Evolutionary conservation across 306 rosid genomes (phyloP), one percentile per base, ranked within the genome.

Genomic region (Rosa rugosa): DNA sequence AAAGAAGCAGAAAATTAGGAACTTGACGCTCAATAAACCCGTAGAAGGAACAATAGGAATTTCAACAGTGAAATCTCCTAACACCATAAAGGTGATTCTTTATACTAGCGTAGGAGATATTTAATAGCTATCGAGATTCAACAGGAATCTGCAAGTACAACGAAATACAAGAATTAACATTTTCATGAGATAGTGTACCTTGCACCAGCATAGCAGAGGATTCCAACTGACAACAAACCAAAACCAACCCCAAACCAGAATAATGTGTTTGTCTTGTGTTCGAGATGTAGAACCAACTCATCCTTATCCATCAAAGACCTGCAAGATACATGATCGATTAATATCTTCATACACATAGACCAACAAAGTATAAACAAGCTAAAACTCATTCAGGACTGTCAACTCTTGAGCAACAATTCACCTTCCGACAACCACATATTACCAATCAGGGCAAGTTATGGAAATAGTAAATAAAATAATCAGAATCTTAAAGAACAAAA

Each of bases 231-330:
- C 60, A 95, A 25, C 8, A 97, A 87, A 84, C 96, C 89, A 11
- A 93, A 89, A 65, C 85, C 53, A 71, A 90, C 20, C 63, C 98
- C 87, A 80, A 88, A 69, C 91, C 94, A 85, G 80, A 93, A 85
- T 71, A 91, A 83, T 60, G 80, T 5, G 75, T 82, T 95, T 2
- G 88, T 71, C 82, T 70, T 84, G 73, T 74, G 76, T 77, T 90
- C 83, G 60, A 93, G 91, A 77, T 91, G 90, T 62, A 54, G 59
- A 79, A 95, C 85, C 94, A 95, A 93, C 87, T 90, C 90, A 73
- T 95, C 96, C 89, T 95, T 93, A 36, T 79, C 87, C 93, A 87
- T 79, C 76, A 90, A 93, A 62, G 93, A 90, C 86, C 99, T 93
- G 85, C 81, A 85, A 66, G 77, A 50, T 11, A 84, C 20, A 80